These are phyloP conservation scores for Harrya chromipes DNA, from an alignment of 768 basidiomycete genomes.

Conservation along the genomic window DNA sequence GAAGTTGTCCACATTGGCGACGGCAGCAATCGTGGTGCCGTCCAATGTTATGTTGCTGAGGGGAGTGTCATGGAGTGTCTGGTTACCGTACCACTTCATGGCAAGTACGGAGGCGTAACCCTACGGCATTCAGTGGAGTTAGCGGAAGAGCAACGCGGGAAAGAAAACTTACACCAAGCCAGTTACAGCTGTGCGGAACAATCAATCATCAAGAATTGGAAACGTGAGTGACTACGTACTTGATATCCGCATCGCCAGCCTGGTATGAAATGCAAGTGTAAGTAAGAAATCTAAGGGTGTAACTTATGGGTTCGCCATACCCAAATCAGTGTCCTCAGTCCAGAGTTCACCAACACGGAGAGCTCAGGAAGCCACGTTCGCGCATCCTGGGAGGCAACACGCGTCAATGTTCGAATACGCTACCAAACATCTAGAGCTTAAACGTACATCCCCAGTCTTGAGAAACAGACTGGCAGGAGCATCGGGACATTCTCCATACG, in stretches of 20 bases:
- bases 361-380: conserved; percentile 38
- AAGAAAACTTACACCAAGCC: conserved; percentile 33
- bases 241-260: conserved; percentile 30
- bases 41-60: conserved; percentile 56
- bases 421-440: not conserved
- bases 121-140: conserved; percentile 17
- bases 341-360: conserved; percentile 33
- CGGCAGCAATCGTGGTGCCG: conserved; percentile 50
- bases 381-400: conserved; percentile 25
- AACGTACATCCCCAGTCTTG: conserved; percentile 54
- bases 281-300: not conserved
- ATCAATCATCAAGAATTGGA: conserved; percentile 1
- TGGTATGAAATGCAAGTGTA: not conserved
- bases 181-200: conserved; percentile 13
- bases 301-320: conserved; percentile 16
- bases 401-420: not conserved
- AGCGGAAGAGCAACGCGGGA: not conserved
- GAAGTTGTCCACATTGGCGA: conserved; percentile 67
- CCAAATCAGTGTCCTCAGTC: conserved; percentile 40
- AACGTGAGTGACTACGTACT: conserved; percentile 9
- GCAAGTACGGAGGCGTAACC: conserved; percentile 36
- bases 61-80: conserved; percentile 37
- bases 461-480: conserved; percentile 41
- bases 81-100: conserved; percentile 47
- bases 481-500: conserved; percentile 49